A percentile compares a stretch with the other conserved stretches of the same genome.
These are phyloP conservation scores for Boehmeria nivea DNA, from an alignment of 306 rosid genomes.

Conservation along the genomic window DNA sequence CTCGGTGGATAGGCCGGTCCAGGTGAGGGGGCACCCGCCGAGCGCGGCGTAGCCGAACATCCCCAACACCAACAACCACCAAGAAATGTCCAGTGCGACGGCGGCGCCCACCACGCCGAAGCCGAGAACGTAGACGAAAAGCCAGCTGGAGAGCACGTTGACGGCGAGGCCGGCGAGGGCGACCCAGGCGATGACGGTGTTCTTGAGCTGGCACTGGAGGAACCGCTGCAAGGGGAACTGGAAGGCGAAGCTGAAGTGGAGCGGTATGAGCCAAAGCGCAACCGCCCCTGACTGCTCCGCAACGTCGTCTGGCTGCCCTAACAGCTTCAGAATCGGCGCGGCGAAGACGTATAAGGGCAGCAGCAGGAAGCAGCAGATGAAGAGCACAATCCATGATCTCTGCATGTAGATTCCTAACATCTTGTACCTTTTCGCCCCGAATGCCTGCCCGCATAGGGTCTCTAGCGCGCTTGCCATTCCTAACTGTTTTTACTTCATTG, in stretches of 20 bases:
- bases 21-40: conserved; percentile 69
- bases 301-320: conserved; percentile 59
- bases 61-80: conserved; percentile 62
- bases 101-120: conserved; percentile 65
- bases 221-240: conserved; percentile 68
- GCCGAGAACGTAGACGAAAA: conserved; percentile 40
- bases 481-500: conserved; percentile 23
- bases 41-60: conserved; percentile 28
- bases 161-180: conserved; percentile 35
- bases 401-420: conserved; percentile 69
- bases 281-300: conserved; percentile 49
- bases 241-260: conserved; percentile 78
- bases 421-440: conserved; percentile 50
- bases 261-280: conserved; percentile 62
- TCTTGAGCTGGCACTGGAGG: conserved; percentile 69
- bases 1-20: conserved; percentile 55
- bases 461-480: conserved; percentile 88
- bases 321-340: conserved; percentile 38
- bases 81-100: conserved; percentile 51
- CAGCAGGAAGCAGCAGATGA: conserved; percentile 39
- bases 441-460: conserved; percentile 79
- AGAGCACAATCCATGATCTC: conserved; percentile 62
- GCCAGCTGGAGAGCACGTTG: conserved; percentile 38
- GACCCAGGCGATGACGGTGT: conserved; percentile 46
- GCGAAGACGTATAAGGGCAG: conserved; percentile 53